Conservation (phyloP, 345 rosid genomes). For the Orychophragmus violaceus region DNA sequence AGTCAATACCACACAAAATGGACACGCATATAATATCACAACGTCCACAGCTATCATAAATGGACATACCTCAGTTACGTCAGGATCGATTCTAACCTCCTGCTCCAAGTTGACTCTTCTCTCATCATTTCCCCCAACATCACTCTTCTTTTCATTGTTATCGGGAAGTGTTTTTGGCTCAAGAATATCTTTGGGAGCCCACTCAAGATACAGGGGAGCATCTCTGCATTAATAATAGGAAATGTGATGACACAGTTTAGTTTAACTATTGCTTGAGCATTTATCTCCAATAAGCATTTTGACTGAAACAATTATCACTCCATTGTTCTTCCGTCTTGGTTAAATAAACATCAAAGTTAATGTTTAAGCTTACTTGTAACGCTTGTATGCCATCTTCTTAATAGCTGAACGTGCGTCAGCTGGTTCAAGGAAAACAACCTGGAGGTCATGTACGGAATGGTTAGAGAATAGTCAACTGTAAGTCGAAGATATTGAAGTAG, state of each 20-base stretch:
- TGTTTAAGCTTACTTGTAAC: constrained; percentile 62
- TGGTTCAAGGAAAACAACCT: constrained; percentile 91
- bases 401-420: constrained; percentile 86
- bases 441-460: constrained; percentile 17
- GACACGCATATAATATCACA: neutral
- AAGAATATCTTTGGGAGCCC: constrained; percentile 85
- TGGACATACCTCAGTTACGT: constrained; percentile 65
- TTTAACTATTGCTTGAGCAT: neutral
- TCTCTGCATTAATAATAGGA: constrained; percentile 47
- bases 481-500: neutral
- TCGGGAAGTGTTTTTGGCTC: constrained; percentile 34
- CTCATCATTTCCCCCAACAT: constrained; percentile 51
- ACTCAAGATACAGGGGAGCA: constrained; percentile 86
- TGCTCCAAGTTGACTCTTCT: constrained; percentile 62
- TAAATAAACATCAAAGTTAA: constrained; percentile 1
- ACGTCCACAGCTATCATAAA: neutral
- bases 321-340: neutral
- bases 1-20: neutral
- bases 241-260: constrained; percentile 6
- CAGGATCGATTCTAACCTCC: constrained; percentile 65
- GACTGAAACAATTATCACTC: constrained; percentile 1
- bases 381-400: constrained; percentile 81
- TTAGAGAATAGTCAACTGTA: neutral
- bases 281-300: neutral
- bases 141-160: constrained; percentile 33